phyloP scores from a whole-genome alignment of 2,329 filamentous ascomycete genomes.

The Colletotrichum kahawae region DNA sequence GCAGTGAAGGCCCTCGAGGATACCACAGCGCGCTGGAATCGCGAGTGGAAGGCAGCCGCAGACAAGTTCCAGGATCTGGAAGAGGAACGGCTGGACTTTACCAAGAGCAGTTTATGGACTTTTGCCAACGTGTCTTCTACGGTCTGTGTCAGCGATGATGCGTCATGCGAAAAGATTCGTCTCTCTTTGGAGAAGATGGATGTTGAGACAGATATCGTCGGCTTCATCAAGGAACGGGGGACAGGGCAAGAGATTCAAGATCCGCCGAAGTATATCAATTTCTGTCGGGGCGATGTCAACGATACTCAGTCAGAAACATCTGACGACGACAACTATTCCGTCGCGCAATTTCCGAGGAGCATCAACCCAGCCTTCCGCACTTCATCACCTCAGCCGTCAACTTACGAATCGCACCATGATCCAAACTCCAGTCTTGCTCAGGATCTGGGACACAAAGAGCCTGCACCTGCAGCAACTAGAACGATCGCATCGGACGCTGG shows the following conservation, averaged over 20 bases:
- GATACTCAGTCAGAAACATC: conserved; percentile 84
- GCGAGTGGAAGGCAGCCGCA: conserved; percentile 97
- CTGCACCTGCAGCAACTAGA: not conserved
- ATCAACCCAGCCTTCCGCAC: conserved; percentile 96
- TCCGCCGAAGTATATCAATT: conserved; percentile 98
- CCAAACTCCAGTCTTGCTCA: conserved; percentile 75
- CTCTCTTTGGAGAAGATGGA: conserved; percentile 94
- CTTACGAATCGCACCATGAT: conserved; percentile 90
- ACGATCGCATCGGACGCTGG: not conserved
- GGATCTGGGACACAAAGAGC: conserved; percentile 56
- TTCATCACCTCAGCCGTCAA: conserved; percentile 95
- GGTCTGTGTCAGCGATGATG: conserved; percentile 96
- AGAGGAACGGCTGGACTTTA: conserved; percentile 95
- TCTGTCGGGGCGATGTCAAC: conserved; percentile 84
- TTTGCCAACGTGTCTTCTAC: conserved; percentile 98
- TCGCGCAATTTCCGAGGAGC: conserved; percentile 92
- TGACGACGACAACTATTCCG: conserved; percentile 88
- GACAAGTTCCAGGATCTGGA: conserved; percentile 99
- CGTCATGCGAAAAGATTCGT: conserved; percentile 94
- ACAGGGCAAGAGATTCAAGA: conserved; percentile 98
- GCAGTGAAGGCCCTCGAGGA: conserved; percentile 94
- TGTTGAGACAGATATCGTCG: conserved; percentile 90
- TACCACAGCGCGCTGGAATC: conserved; percentile 93
- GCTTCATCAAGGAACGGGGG: conserved; percentile 86
- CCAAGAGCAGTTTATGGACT: conserved; percentile 96